These are phyloP conservation scores for Juglanconis juglandina DNA, from an alignment of 2,329 filamentous ascomycete genomes.

Conservation along the genomic window DNA sequence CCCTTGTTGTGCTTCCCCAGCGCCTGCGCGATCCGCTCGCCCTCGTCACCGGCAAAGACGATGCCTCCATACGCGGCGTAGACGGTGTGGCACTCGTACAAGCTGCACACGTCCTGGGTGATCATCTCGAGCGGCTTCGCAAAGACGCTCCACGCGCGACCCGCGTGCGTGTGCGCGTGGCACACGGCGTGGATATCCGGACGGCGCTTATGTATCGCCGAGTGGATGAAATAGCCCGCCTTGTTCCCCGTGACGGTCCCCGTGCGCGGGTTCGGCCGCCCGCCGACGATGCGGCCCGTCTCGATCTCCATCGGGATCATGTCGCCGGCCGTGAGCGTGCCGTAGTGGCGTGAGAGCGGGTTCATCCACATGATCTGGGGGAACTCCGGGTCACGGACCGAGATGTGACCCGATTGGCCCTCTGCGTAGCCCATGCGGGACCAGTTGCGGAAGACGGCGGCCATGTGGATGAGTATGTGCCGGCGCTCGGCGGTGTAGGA, in stretches of 20 bases:
- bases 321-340: conserved; percentile 61
- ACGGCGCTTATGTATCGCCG: conserved; percentile 63
- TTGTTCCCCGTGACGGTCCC: conserved; percentile 51
- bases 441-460: conserved; percentile 65
- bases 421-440: conserved; percentile 62
- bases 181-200: conserved; percentile 64
- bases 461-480: conserved; percentile 65
- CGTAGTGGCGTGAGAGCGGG: conserved; percentile 65
- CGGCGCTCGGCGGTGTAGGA: conserved; percentile 46
- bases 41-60: conserved; percentile 61
- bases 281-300: conserved; percentile 59
- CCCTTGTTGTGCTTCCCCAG: conserved; percentile 58
- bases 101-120: conserved; percentile 63
- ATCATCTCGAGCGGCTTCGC: conserved; percentile 66
- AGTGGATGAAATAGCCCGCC: conserved; percentile 68
- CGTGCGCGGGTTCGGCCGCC: conserved; percentile 50
- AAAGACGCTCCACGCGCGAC: conserved; percentile 67
- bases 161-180: conserved; percentile 64
- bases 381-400: conserved; percentile 62
- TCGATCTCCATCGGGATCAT: conserved; percentile 62
- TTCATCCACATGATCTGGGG: conserved; percentile 66
- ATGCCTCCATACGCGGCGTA: conserved; percentile 57
- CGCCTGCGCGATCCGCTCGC: conserved; percentile 58
- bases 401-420: conserved; percentile 63
- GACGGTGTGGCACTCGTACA: conserved; percentile 60